Conservation (phyloP, 805 yeast genomes). For the Nakazawaea molendinolei region DNA sequence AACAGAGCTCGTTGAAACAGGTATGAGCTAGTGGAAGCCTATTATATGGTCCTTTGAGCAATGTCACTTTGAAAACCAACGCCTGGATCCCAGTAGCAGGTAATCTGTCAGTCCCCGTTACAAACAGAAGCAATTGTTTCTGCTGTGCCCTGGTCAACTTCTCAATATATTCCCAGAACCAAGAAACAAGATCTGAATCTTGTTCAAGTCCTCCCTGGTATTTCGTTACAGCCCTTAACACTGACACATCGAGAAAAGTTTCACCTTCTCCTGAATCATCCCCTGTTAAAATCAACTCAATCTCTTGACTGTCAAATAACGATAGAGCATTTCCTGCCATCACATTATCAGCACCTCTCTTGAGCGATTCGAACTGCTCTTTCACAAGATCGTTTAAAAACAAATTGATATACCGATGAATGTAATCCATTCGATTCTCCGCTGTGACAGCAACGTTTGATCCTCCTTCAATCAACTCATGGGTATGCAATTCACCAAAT, state of each 20-base stretch:
- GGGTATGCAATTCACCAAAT: conserved; percentile 35
- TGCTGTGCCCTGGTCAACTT: conserved; percentile 40
- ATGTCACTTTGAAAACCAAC: conserved; percentile 64
- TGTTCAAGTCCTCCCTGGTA: conserved; percentile 57
- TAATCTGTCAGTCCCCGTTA: conserved; percentile 86
- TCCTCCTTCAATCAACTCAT: conserved; percentile 58
- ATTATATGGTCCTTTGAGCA: conserved; percentile 31
- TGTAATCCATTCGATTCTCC: conserved; percentile 54
- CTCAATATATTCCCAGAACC: conserved; percentile 88
- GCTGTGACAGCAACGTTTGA: conserved; percentile 43
- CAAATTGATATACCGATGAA: conserved; percentile 55
- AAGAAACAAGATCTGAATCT: conserved; percentile 40
- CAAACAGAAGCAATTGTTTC: conserved; percentile 60
- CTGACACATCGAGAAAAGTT: conserved; percentile 51
- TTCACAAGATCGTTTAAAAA: conserved; percentile 50
- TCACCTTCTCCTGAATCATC: conserved; percentile 37
- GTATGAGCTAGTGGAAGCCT: conserved; percentile 86
- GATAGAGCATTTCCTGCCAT: conserved; percentile 78
- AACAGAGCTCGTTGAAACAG: conserved; percentile 84
- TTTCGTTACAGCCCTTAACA: conserved; percentile 64
- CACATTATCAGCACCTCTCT: conserved; percentile 66
- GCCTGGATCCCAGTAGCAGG: conserved; percentile 91
- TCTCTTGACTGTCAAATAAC: conserved; percentile 74
- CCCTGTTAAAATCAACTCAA: conserved; percentile 75
- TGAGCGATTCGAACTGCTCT: conserved; percentile 50